Percentiles rank a stretch among this genome's conserved stretches.
phyloP scores from a whole-genome alignment of 2,329 filamentous ascomycete genomes.

The Plectosphaerella sp. region DNA sequence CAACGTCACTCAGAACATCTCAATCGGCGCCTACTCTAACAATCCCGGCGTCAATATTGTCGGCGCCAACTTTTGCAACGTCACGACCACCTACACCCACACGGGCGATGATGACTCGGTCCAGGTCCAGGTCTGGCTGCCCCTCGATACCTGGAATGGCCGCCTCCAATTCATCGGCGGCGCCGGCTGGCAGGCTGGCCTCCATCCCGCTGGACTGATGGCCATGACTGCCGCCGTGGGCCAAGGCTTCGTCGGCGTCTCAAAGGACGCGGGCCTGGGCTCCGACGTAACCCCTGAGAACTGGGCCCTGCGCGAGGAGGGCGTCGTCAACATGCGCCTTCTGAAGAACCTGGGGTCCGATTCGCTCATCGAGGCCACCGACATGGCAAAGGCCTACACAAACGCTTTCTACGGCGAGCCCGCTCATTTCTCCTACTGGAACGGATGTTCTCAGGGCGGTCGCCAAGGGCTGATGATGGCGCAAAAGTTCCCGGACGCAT shows the following conservation, averaged over 20 bases:
- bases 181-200: slow-evolving; percentile 21
- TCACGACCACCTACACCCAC: slow-evolving; percentile 19
- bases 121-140: slow-evolving; percentile 18
- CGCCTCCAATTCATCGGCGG: slow-evolving; percentile 24
- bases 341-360: slow-evolving; percentile 7
- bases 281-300: neutral
- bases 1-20: neutral
- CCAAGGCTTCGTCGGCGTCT: slow-evolving; percentile 11
- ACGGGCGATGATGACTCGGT: slow-evolving; percentile 15
- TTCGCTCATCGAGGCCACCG: slow-evolving; percentile 7
- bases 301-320: slow-evolving; percentile 13
- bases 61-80: slow-evolving; percentile 15
- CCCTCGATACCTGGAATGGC: slow-evolving; percentile 19
- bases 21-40: neutral
- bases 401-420: slow-evolving; percentile 31
- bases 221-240: slow-evolving; percentile 11
- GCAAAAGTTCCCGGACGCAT: slow-evolving; percentile 43
- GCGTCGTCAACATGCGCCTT: slow-evolving; percentile 9
- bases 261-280: slow-evolving; percentile 13
- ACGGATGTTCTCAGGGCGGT: slow-evolving; percentile 47
- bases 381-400: slow-evolving; percentile 33
- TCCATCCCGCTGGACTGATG: neutral
- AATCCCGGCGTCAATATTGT: neutral
- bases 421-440: slow-evolving; percentile 38
- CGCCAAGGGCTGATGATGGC: slow-evolving; percentile 43